Base-by-base conservation (phyloP, 164 flowering plant genomes). In the Annona squamosa region DNA sequence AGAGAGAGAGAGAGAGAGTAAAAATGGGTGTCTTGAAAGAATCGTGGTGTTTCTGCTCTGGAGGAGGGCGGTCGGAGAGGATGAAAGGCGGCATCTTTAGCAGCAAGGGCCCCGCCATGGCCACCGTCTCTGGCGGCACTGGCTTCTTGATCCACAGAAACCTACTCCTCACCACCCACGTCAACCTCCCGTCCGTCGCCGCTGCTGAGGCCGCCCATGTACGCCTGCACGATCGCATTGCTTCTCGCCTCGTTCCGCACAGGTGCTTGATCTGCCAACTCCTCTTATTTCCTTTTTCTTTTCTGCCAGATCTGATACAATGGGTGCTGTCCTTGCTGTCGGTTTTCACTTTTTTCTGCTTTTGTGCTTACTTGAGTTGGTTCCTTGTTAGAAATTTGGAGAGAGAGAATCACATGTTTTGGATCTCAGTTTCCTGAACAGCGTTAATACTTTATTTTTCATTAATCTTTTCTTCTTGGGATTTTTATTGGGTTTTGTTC, bases 21-120 rank as follows among this genome's bases (percentile, higher is more conserved):
- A 26, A 26, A 0, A 92, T 93, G 98, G 84, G 89, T 72, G 88
- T 83, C 56, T 75, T 84, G 67, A 80, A 80, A 2, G 94, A 90
- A 48, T 77, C 92, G 5, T 90, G 93, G 97, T 94, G 99, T 74
- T 92, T 94, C 81, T 94, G 99, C 81, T 91, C 87, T 52, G 99
- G 99, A n/a, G 93, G 90, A 2, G 88, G 96, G 68, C 91, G 87
- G 81, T 85, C 98, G 5, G 97, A 92, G 90, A 86, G 84, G 73
- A 90, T 81, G 85, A 95, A 92, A 69, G 97, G 84, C 43, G 73
- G 85, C 73, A 87, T 95, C 73, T 92, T 85, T 66, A 78, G 90
- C 69, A 79, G 85, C 71, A 92, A 90, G 77, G 86, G 78, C 69
- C 78, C 90, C 3, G 91, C 98, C 3, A 83, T 90, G 90, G 96